Percentiles rank a stretch among this genome's conserved stretches.
Conservation (phyloP, 306 rosid genomes). For the Cucumis hystrix region DNA sequence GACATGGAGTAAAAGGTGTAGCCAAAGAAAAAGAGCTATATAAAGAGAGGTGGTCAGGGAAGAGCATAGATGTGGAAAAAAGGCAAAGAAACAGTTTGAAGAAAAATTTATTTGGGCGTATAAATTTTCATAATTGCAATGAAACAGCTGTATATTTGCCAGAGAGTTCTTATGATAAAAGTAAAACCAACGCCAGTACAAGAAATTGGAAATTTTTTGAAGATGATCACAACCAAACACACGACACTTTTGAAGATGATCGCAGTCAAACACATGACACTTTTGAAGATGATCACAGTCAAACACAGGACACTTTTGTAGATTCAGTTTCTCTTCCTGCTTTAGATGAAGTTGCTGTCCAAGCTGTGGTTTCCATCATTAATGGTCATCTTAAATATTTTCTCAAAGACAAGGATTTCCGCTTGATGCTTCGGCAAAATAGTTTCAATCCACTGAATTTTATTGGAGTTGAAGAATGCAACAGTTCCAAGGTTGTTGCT, state of each 20-base stretch:
- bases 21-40: conserved; percentile 10
- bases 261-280: conserved; percentile 5
- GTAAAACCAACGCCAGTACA: conserved; percentile 9
- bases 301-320: conserved; percentile 1
- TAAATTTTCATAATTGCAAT: conserved; percentile 8
- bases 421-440: conserved; percentile 27
- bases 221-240: conserved; percentile 2
- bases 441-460: conserved; percentile 41
- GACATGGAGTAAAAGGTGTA: conserved; percentile 1
- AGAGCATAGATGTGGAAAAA: conserved; percentile 3
- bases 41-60: conserved; percentile 9
- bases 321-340: conserved; percentile 17
- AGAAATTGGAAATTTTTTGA: conserved; percentile 11
- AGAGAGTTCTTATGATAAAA: conserved; percentile 2
- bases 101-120: conserved; percentile 14
- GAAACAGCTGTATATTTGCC: conserved; percentile 8
- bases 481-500: conserved; percentile 33
- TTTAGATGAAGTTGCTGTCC: conserved; percentile 28
- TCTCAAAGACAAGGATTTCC: conserved; percentile 44
- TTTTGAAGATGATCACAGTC: conserved; percentile 9
- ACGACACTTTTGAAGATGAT: not conserved
- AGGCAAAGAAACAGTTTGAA: conserved; percentile 10
- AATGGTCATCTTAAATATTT: conserved; percentile 49
- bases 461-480: conserved; percentile 24
- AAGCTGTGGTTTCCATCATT: conserved; percentile 62